Conservation (phyloP, 2,329 filamentous ascomycete genomes). For the Aspergillus persii region DNA sequence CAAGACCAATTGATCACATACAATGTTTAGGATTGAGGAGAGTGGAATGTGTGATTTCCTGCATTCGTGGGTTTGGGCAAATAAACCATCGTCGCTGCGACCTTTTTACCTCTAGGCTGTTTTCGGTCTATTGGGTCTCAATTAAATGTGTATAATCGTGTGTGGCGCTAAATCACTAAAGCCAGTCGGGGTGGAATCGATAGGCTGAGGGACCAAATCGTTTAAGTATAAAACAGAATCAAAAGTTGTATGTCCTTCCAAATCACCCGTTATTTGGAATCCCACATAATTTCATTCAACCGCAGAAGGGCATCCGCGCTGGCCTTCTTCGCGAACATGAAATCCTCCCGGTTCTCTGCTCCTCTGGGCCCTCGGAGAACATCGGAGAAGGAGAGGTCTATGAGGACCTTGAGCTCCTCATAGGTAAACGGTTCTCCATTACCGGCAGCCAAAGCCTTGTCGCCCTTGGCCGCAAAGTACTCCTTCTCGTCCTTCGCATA, state of each 20-base stretch:
- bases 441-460: conserved; percentile 34
- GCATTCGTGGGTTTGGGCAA: not conserved
- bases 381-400: conserved; percentile 48
- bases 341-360: conserved; percentile 45
- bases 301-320: conserved; percentile 44
- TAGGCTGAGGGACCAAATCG: not conserved
- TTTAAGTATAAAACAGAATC: not conserved
- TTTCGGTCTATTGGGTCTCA: not conserved
- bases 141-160: not conserved
- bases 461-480: conserved; percentile 34
- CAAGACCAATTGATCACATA: not conserved
- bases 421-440: conserved; percentile 46
- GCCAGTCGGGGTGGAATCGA: not conserved
- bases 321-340: conserved; percentile 46
- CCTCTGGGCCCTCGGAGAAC: conserved; percentile 41
- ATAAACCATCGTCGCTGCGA: not conserved
- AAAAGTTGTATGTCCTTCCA: not conserved
- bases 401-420: conserved; percentile 45
- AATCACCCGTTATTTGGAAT: conserved; percentile 31
- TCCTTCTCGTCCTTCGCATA: conserved; percentile 47
- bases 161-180: not conserved
- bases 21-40: not conserved
- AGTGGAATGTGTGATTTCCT: not conserved
- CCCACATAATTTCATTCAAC: conserved; percentile 50
- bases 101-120: not conserved